Evolutionary conservation across 306 rosid genomes (phyloP), one percentile per base, ranked within the genome.

Genomic region (Carpinus fangiana): DNA sequence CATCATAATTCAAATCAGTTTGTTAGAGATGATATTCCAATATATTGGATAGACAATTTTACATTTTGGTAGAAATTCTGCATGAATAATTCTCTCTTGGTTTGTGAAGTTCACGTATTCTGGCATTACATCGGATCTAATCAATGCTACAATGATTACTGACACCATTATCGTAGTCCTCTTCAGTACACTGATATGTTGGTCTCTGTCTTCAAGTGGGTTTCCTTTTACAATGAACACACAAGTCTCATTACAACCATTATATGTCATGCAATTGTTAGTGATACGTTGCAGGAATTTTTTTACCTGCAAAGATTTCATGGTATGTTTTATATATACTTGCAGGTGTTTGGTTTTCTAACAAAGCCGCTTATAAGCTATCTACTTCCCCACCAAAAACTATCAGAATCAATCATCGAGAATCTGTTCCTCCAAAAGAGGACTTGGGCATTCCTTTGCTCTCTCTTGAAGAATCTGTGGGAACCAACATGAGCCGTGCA

Each of bases 81-180:
- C 61, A 55, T 65, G 70, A 79, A 72, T 50, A 46, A 53, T 14
- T 76, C 46, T 78, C 61, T 72, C 13, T 72, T 83, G 36, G 26
- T 68, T 81, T 67, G 26, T 82, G 91, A 84, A 92, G 97, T 92
- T 88, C 91, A 92, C 97, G 14, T 82, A 28, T 76, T 94, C 88
- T 61, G 97, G 98, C 2, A 93, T 92, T 72, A 92, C 97, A 7
- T 56, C 66, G 73, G 90, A 94, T 81, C 97, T 97, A 7, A 36
- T 80, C 73, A 70, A 89, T 28, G 97, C 93, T 2, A 88, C 93
- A 67, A 90, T 92, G 98, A 81, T 94, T 54, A 94, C 97, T 46
- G 86, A 76, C 87, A 94, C 98, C 56, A 90, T 91, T 45, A 84
- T 92, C 23, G 88, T 90, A 18, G 98, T 94, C 43, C 96, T 94